Percentiles rank a stretch among this genome's conserved stretches.
Conservation (phyloP, 768 basidiomycete species). For the Leccinum uliginosum region DNA sequence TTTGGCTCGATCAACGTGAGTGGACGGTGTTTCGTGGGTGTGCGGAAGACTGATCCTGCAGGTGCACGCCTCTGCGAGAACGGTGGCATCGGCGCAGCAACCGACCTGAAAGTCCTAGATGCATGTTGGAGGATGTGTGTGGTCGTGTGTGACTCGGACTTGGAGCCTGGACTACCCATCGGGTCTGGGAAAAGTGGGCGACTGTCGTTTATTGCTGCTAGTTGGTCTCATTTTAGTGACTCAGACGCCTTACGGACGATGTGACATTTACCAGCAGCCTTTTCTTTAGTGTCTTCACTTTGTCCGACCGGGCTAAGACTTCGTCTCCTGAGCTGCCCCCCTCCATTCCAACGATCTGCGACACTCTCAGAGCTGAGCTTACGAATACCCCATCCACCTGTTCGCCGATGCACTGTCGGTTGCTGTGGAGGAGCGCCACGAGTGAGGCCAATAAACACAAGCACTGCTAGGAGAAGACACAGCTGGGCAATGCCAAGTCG, state of each 20-base stretch:
- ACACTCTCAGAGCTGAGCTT: conserved; percentile 55
- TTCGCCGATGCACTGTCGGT: conserved; percentile 17
- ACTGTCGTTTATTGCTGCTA: not conserved
- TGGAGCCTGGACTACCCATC: not conserved
- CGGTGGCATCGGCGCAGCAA: not conserved
- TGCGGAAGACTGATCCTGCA: conserved; percentile 11
- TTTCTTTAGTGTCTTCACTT: conserved; percentile 10
- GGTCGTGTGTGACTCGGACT: not conserved
- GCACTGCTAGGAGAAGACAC: conserved; percentile 73
- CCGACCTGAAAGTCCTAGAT: not conserved
- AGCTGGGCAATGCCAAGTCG: conserved; percentile 87
- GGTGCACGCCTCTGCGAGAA: conserved; percentile 9
- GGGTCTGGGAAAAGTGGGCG: not conserved
- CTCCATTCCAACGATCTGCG: conserved; percentile 34
- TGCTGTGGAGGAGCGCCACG: conserved; percentile 51
- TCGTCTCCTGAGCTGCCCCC: conserved; percentile 20
- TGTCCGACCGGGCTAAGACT: conserved; percentile 29
- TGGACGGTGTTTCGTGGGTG: conserved; percentile 20
- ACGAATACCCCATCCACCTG: conserved; percentile 54
- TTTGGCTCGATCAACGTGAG: conserved; percentile 19
- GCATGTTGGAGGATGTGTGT: not conserved
- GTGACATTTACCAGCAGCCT: conserved; percentile 9
- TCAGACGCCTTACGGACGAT: not conserved
- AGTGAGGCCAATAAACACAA: conserved; percentile 84
- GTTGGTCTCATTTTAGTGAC: not conserved